Base-by-base conservation (phyloP, 2,329 filamentous ascomycete species). In the Blastomyces emzantsi region DNA sequence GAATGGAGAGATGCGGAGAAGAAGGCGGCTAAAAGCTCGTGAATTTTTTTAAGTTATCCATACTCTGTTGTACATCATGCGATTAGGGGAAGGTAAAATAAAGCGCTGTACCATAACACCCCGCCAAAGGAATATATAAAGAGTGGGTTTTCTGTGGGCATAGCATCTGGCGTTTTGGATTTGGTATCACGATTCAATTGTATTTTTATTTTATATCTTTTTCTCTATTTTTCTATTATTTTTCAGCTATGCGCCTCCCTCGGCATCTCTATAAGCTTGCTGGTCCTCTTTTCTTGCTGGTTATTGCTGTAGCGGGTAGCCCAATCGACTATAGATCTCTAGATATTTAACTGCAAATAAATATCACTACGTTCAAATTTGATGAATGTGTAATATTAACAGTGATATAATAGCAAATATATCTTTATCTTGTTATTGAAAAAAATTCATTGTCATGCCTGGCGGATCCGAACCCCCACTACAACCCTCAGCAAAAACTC, bases 1-100 rank as follows among this genome's bases (percentile, higher is more conserved):
- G 74, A 77, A 68, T 82, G 80, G 80, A 74, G 73, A 62, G 70
- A 36, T 9, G 7, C 8, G 33, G 68, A 74, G 64, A 69, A 70
- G 47, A 72, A 72, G 65, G 55, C 58, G 57, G 60, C 60, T 13
- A 47, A 43, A 45, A 55, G n/a, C 51, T 62, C 60, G n/a, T 62
- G 36, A 62, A 43, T 43, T 43, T 51, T 9, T 3, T 13, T n/a
- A n/a, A n/a, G n/a, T n/a, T 54, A 45, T 41, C 9, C 30, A 13
- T 19, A 13, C 19, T 33, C 39, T 51, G 13, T 62, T 30, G 28
- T 25, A 25, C 30, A 17, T 17, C n/a, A 28, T 25, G 15, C 6
- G 39, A n/a, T 56, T 25, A 45, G 19, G 25, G 19, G 30, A 30
- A 33, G 11, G 41, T 28, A 52, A 49, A 62, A 59, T 13, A 45